Evolutionary conservation across 2,329 filamentous ascomycete genomes (phyloP), one percentile per base, ranked within the genome.

Genomic region (Diplodia corticola): DNA sequence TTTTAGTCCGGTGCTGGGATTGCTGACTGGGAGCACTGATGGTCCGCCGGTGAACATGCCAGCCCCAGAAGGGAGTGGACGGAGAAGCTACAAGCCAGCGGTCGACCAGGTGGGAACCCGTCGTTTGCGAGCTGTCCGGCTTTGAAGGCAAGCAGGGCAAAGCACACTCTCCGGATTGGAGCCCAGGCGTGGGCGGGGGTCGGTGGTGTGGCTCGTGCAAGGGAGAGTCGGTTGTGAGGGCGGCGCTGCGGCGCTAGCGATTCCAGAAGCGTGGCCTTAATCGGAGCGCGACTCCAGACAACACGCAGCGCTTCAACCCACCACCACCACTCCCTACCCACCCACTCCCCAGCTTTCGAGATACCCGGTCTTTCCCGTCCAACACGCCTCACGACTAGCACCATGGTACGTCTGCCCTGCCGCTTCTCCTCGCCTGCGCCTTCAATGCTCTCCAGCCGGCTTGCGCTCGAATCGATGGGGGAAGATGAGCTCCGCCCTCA

Each of bases 251-350:
- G 40, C 59, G 59, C 59, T 63, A 63, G 59, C 59, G 59, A 63
- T 63, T 63, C 59, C 59, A 63, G 59, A 63, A 63, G 59, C 59
- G 59, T 63, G 59, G 59, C 59, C 59, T 63, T 63, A 63, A 63
- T 37, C 48, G 44, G 48, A 37, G 22, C 48, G 44, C 57, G 44
- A 61, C 57, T 61, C 44, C 26, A 61, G 57, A 61, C 40, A 60
- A 61, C 40, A 60, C 57, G 44, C 57, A 33, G 57, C 57, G 44
- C 57, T 40, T 53, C 59, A 37, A 63, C 59, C 37, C 57, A 49
- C 57, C 57, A 63, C 48, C 60, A 63, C 48, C 60, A 37, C 60
- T 48, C 48, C 60, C 46, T 44, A 28, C 7, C 15, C 44, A 17
- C 24, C 57, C 37, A 48, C 17, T 26, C 49, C 48, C 26, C 40